phyloP scores from a whole-genome alignment of 371 early-diverging fungal genomes.

The Agmasoma carcini region DNA sequence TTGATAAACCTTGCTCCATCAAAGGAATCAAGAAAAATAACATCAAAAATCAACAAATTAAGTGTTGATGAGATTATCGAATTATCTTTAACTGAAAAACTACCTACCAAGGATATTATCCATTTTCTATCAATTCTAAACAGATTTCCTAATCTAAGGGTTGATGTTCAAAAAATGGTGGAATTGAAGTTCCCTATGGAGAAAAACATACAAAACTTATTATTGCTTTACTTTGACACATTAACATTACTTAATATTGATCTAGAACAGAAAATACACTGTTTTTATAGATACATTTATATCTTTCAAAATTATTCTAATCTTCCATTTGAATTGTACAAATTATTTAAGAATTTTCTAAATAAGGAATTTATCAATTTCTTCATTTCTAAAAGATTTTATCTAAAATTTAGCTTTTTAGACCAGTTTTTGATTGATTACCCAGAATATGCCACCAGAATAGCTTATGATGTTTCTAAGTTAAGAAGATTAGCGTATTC shows the following conservation, averaged over 20 bases:
- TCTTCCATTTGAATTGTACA: neutral
- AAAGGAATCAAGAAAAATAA: neutral
- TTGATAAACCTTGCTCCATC: too few relatives aligned
- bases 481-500: neutral
- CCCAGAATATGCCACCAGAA: neutral
- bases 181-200: constrained; percentile 5
- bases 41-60: neutral
- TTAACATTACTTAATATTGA: neutral
- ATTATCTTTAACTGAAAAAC: neutral
- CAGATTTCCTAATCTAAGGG: neutral
- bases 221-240: constrained; percentile 6
- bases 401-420: constrained; percentile 9
- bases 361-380: constrained; percentile 1
- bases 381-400: constrained; percentile 2
- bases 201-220: constrained; percentile 4
- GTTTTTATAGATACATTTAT: constrained; percentile 9
- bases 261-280: neutral
- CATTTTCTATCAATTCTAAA: constrained; percentile 7
- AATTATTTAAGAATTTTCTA: neutral
- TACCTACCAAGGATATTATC: constrained; percentile 17
- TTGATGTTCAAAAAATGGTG: neutral
- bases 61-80: neutral
- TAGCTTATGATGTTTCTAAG: constrained; percentile 10
- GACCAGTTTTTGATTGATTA: constrained; percentile 21
- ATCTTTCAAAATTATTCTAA: constrained; percentile 6